Conservation (phyloP, 495 filamentous ascomycete species). For the Parmelia sp. region DNA sequence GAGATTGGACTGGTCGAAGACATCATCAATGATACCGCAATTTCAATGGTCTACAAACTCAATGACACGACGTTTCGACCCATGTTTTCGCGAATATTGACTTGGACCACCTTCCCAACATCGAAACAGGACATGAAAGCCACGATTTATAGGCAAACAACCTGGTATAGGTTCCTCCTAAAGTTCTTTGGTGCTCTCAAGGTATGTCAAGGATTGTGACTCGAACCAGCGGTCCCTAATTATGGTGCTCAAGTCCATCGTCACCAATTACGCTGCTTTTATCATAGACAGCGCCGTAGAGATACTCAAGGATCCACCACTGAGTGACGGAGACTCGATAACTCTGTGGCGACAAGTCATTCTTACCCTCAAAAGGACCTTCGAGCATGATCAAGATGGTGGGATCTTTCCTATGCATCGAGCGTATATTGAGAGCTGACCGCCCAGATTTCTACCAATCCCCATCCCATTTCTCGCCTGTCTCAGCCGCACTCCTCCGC, state of each 20-base stretch:
- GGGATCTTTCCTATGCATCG: slow-evolving; percentile 13
- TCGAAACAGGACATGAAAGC: slow-evolving; percentile 55
- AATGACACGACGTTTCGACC: slow-evolving; percentile 97
- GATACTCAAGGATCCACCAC: slow-evolving; percentile 49
- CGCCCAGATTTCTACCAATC: slow-evolving; percentile 75
- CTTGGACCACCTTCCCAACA: slow-evolving; percentile 60
- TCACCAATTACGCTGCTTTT: slow-evolving; percentile 83
- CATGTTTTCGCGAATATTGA: slow-evolving; percentile 72
- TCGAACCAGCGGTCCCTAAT: background rate
- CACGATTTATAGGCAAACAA: slow-evolving; percentile 51
- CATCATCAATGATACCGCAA: slow-evolving; percentile 55
- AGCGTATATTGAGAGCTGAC: slow-evolving; percentile 15
- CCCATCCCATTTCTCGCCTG: slow-evolving; percentile 69
- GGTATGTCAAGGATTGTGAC: slow-evolving; percentile 32
- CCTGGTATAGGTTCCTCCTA: slow-evolving; percentile 72
- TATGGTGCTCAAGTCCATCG: slow-evolving; percentile 55
- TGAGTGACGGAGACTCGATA: slow-evolving; percentile 46
- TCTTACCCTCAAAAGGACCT: slow-evolving; percentile 61
- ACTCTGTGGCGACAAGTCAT: slow-evolving; percentile 59
- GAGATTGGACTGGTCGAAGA: slow-evolving; percentile 61
- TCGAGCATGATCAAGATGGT: slow-evolving; percentile 73
- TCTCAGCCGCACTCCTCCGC: slow-evolving; percentile 60
- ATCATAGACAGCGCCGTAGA: slow-evolving; percentile 66
- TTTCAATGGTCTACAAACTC: slow-evolving; percentile 91
- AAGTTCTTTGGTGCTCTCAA: slow-evolving; percentile 78